These are phyloP conservation scores for Trichoderma koningiopsis DNA, from an alignment of 2,329 filamentous ascomycete genomes.

Conservation along the genomic window DNA sequence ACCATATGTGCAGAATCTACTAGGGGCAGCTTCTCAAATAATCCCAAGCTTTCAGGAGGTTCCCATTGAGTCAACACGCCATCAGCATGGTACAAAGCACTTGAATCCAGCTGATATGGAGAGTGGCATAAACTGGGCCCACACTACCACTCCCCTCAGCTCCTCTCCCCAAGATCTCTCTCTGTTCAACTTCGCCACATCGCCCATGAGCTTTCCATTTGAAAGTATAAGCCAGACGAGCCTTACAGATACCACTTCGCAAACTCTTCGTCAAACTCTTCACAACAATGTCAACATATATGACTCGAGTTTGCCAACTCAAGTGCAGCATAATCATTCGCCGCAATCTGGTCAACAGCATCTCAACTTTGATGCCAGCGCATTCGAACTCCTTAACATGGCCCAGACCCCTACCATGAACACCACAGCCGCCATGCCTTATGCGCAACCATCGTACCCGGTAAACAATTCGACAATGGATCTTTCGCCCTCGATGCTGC, in stretches of 20 bases:
- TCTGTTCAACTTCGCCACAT: neutral
- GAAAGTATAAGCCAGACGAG: neutral
- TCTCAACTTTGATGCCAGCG: neutral
- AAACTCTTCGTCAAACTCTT: neutral
- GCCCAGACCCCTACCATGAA: neutral
- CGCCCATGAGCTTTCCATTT: neutral
- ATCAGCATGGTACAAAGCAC: neutral
- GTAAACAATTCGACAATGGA: neutral
- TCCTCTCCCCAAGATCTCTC: neutral
- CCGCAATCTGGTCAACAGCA: neutral
- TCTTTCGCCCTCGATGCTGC: neutral
- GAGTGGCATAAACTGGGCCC: neutral
- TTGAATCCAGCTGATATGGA: neutral
- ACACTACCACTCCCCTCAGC: neutral
- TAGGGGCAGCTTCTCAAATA: neutral
- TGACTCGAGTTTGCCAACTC: neutral
- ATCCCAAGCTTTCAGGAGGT: slow-evolving; percentile 12
- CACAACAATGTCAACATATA: neutral
- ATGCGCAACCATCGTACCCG: neutral
- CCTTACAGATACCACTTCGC: neutral
- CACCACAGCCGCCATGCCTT: neutral
- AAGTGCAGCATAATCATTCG: neutral
- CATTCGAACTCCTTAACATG: neutral
- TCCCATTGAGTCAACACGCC: neutral
- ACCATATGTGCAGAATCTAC: neutral